Evolutionary conservation across 345 rosid genomes (phyloP).

Genomic region (Dovyalis caffra): DNA sequence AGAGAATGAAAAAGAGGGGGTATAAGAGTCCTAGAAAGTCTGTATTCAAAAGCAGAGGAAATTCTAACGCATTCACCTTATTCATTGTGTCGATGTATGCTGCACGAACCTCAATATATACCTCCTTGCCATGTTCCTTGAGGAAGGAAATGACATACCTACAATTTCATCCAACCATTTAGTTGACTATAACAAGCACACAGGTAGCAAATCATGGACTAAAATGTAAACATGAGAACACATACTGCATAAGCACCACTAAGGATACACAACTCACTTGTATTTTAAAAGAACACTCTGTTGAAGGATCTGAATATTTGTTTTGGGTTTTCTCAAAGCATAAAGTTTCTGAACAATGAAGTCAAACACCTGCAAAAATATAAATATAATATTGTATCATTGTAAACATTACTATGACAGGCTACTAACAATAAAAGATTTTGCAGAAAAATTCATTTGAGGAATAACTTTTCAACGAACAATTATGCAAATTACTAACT

Average conservation of each 20-base stretch:
- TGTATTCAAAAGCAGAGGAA: neutral
- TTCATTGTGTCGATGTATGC: conserved; percentile 97
- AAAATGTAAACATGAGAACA: neutral
- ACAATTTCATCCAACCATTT: conserved; percentile 22
- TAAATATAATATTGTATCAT: neutral
- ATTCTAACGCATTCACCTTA: conserved; percentile 58
- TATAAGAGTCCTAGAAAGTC: neutral
- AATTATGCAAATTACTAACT: neutral
- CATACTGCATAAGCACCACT: neutral
- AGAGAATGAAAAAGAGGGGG: neutral
- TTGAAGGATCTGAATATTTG: conserved; percentile 97
- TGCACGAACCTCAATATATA: conserved; percentile 80
- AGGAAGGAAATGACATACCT: conserved; percentile 86
- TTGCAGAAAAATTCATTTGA: too few species aligned
- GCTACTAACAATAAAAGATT: too few species aligned
- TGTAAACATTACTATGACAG: too few species aligned
- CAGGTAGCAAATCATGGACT: neutral
- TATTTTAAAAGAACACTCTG: conserved; percentile 92
- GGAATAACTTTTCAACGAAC: neutral
- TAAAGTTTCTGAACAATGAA: conserved; percentile 96
- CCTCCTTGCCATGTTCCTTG: conserved; percentile 92
- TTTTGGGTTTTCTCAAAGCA: conserved; percentile 96
- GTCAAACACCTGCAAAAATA: conserved; percentile 73
- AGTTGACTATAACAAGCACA: conserved; percentile 16
- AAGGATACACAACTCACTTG: conserved; percentile 57